Evolutionary conservation across 2,329 filamentous ascomycete genomes (phyloP).

Genomic region (Chrysosporium queenslandicum): DNA sequence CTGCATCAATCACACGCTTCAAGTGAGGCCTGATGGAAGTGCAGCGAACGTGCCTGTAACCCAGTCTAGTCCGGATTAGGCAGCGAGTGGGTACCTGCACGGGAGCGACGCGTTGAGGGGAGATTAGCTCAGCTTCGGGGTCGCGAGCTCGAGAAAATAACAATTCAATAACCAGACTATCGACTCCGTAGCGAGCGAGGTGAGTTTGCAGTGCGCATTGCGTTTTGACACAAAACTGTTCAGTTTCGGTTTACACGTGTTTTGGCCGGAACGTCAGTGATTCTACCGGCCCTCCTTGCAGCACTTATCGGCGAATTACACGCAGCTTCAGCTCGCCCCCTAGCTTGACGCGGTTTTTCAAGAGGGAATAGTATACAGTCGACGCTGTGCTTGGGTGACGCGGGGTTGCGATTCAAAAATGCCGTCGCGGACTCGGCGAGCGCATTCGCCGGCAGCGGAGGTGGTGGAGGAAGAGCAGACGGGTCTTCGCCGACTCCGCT

Average conservation of each 20-base stretch:
- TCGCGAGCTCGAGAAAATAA: background rate
- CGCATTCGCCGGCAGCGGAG: slow-evolving; percentile 24
- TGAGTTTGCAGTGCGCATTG: background rate
- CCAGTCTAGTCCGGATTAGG: background rate
- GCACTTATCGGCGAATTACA: background rate
- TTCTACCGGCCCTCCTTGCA: background rate
- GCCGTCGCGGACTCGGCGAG: slow-evolving; percentile 37
- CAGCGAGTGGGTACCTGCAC: background rate
- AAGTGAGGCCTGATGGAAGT: no score
- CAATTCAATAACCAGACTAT: no score
- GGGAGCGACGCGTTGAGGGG: background rate
- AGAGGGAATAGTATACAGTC: background rate
- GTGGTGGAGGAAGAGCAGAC: slow-evolving; percentile 24
- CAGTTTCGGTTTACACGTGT: background rate
- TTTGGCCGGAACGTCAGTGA: background rate
- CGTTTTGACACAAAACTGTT: background rate
- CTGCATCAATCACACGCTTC: no score
- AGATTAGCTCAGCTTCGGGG: background rate
- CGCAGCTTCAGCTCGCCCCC: background rate
- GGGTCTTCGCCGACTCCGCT: slow-evolving; percentile 48
- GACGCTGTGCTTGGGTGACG: background rate
- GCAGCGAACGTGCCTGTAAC: no score
- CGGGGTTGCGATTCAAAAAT: slow-evolving; percentile 22
- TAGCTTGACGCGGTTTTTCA: background rate
- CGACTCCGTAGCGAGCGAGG: background rate